These are phyloP conservation scores for Botryotinia convoluta DNA, from an alignment of 2,329 filamentous ascomycete species.

Conservation along the genomic window DNA sequence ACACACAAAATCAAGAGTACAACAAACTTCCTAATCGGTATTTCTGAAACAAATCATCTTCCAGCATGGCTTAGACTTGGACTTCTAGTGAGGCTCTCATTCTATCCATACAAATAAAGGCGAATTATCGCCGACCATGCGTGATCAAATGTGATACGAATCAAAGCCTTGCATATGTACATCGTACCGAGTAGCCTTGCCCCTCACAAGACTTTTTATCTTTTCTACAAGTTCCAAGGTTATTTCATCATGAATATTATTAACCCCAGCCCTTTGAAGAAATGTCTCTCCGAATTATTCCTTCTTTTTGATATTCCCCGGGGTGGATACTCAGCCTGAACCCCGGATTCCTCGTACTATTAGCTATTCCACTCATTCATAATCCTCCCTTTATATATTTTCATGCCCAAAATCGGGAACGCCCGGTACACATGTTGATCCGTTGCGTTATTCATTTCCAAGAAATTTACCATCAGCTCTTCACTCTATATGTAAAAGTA, in stretches of 20 bases:
- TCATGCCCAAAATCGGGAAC: slow-evolving; percentile 11
- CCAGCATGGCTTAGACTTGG: slow-evolving; percentile 8
- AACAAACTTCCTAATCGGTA: not conserved
- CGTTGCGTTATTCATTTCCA: not conserved
- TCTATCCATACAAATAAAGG: not conserved
- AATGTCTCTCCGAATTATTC: not conserved
- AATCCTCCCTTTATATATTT: slow-evolving; percentile 3
- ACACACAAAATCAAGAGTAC: not conserved
- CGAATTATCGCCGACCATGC: slow-evolving; percentile 14
- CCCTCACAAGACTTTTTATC: not conserved
- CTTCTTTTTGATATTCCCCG: not conserved
- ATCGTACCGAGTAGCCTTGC: slow-evolving; percentile 6
- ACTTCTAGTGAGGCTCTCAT: slow-evolving; percentile 5
- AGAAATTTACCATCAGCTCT: not conserved
- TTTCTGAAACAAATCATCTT: not conserved
- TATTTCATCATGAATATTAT: not conserved
- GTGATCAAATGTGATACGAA: slow-evolving; percentile 2
- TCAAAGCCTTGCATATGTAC: slow-evolving; percentile 11
- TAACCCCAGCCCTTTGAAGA: not conserved
- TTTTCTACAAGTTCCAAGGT: not conserved
- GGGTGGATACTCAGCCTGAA: not conserved
- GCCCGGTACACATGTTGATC: not conserved
- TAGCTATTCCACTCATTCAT: not conserved
- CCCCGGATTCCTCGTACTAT: not conserved
- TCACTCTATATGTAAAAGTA: not conserved